A percentile compares a stretch with the other conserved stretches of the same genome.
Evolutionary conservation across 495 filamentous ascomycete genomes (phyloP).

Genomic region (Neurospora sp.): DNA sequence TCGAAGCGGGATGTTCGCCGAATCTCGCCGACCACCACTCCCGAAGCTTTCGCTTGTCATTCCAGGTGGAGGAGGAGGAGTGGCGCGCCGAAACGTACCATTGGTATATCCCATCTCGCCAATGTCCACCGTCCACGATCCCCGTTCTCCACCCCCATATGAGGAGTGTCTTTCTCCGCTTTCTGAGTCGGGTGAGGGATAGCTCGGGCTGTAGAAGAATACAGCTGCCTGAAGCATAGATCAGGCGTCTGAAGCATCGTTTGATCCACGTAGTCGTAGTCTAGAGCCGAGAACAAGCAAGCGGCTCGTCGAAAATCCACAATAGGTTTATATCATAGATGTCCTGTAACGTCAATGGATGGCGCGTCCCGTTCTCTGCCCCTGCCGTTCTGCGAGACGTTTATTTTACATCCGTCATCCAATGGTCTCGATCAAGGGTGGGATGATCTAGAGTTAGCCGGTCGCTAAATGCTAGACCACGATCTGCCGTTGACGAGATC

Average conservation of each 20-base stretch:
- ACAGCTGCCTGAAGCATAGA: not conserved
- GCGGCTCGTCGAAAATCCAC: not conserved
- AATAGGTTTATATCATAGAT: not conserved
- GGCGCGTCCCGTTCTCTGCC: not conserved
- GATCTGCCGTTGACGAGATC: not conserved
- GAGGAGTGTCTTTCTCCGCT: not conserved
- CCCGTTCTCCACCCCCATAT: not conserved
- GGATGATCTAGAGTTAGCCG: not conserved
- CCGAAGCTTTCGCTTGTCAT: not conserved
- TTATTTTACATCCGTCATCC: not conserved
- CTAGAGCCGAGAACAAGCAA: not conserved
- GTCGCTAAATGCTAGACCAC: not conserved
- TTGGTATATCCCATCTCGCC: not conserved
- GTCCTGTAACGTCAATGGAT: not conserved
- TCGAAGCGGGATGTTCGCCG: not conserved
- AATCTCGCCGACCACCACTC: not conserved
- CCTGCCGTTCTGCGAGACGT: not conserved
- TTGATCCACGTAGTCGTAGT: not conserved
- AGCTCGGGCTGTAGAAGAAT: not conserved
- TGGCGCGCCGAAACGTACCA: not conserved
- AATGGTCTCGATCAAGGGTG: not conserved
- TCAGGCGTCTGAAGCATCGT: not conserved
- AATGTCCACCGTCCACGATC: not conserved
- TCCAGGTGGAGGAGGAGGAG: not conserved
- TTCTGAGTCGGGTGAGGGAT: not conserved